A percentile compares a stretch with the other conserved stretches of the same genome.
phyloP scores from a whole-genome alignment of 1,284 basidiomycete genomes.

The Heterobasidion irregulare region DNA sequence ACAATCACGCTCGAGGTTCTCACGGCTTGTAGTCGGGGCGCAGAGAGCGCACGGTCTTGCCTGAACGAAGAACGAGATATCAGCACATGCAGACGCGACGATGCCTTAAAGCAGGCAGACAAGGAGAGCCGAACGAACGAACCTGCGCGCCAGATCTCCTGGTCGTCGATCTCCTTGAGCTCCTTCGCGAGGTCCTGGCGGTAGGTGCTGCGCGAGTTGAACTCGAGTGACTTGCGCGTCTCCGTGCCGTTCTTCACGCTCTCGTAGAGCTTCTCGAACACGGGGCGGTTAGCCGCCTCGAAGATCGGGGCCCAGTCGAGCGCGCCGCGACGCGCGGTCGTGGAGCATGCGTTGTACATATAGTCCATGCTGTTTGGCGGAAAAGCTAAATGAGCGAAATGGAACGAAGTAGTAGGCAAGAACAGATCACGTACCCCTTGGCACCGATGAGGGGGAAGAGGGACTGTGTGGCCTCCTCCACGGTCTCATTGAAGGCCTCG shows the following conservation, averaged over 20 bases:
- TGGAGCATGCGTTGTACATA: constrained; percentile 99
- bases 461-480: constrained; percentile 98
- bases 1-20: not conserved
- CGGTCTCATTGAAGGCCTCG: constrained; percentile 99
- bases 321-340: constrained; percentile 96
- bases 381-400: no score
- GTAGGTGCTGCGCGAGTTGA: constrained; percentile 91
- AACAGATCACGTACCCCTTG: constrained; percentile 57
- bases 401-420: no score
- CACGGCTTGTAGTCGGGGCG: constrained; percentile 64
- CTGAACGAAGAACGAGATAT: constrained; percentile 19
- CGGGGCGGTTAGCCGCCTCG: constrained; percentile 86
- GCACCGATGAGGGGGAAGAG: constrained; percentile 96
- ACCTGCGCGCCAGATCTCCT: constrained; percentile 98
- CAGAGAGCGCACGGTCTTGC: constrained; percentile 70
- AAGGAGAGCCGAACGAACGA: constrained; percentile 6
- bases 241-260: constrained; percentile 93
- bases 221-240: constrained; percentile 95
- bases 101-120: not conserved
- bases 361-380: constrained; percentile 81
- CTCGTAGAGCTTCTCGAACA: constrained; percentile 94
- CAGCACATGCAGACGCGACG: not conserved
- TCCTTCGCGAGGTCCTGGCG: constrained; percentile 92
- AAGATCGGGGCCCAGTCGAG: constrained; percentile 99
- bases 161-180: constrained; percentile 90